Evolutionary conservation across 1,139 yeast species (phyloP).

Genomic region (Blastobotrys niveus): DNA sequence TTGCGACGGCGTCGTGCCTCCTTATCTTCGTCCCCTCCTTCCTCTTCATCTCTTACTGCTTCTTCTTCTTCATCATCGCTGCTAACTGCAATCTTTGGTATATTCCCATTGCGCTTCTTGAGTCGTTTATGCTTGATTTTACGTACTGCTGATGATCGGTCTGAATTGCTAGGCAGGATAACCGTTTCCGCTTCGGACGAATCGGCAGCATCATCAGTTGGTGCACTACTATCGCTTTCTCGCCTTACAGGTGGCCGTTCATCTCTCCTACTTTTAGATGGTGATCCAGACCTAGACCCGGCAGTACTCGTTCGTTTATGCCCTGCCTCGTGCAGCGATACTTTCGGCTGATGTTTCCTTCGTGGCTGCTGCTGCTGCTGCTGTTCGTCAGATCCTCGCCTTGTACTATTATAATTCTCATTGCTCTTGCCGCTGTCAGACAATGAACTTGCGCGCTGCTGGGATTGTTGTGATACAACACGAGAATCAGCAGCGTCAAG

Average conservation of each 20-base stretch:
- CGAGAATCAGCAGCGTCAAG: too few species aligned
- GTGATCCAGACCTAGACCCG: too few species aligned
- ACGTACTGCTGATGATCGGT: neutral
- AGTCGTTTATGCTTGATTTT: constrained; percentile 10
- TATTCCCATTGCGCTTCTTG: constrained; percentile 9
- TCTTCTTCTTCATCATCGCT: constrained; percentile 18
- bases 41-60: constrained; percentile 5
- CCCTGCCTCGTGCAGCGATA: too few species aligned
- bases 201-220: constrained; percentile 17
- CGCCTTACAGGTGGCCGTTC: neutral
- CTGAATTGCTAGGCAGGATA: constrained; percentile 24
- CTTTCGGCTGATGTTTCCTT: too few species aligned
- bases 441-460: too few species aligned
- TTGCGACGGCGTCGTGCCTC: neutral
- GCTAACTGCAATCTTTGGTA: constrained; percentile 19
- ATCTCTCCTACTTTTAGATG: too few species aligned
- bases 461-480: too few species aligned
- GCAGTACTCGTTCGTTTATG: too few species aligned
- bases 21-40: constrained; percentile 4
- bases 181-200: constrained; percentile 37
- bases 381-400: too few species aligned
- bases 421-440: too few species aligned
- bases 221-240: constrained; percentile 8
- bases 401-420: too few species aligned
- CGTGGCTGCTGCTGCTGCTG: too few species aligned